Base-by-base conservation (phyloP, 495 filamentous ascomycete species). In the Cercophora sp. region DNA sequence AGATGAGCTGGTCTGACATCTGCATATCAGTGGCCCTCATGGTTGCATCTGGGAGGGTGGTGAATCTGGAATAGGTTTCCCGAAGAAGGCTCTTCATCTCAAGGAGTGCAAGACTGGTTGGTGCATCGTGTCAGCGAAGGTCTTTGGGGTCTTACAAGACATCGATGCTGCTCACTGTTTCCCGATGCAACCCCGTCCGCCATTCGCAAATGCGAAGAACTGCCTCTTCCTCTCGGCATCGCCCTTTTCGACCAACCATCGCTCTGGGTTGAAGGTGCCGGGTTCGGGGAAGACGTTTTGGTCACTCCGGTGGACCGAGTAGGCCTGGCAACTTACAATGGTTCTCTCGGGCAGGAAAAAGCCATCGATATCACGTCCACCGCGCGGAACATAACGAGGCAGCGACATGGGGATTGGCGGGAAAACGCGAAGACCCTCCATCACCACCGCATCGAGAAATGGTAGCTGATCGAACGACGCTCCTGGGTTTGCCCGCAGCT, bases 331-430 rank as follows among this genome's bases (percentile, higher is more conserved):
- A 32, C 77, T 78, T 15, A 82, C 77, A 15, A 73, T 73, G 8
- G 76, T 76, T 0, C 73, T 68, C 5, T 45, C 68, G 0, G 81
- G 79, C 16, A 82, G 42, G 45, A 65, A 66, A 40, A 70, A 72
- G 5, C 68, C 73, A 36, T 78, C 72, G 40, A 82, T 75, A 0
- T 60, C 67, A 5, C 74, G 65, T 4, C 79, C 80, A 2, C 75
- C 78, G 0, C 46, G 8, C 0, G 83, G 81, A 0, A 84, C 80
- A 52, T 83, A 78, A 4, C 85, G 75, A 1, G 83, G 83, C 6
- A 86, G 72, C 5, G 78, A 81, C 76, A 85, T 85, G 5, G 85
- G 83, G 24, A 88, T 86, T 2, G 83, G 75, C 3, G 82, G 79
- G 35, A 79, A 80, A 52, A 70, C 78, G 19, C 83, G 73, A 26